phyloP scores from a whole-genome alignment of 2,329 filamentous ascomycete species.

The Aspergillus brunneoviolaceus region DNA sequence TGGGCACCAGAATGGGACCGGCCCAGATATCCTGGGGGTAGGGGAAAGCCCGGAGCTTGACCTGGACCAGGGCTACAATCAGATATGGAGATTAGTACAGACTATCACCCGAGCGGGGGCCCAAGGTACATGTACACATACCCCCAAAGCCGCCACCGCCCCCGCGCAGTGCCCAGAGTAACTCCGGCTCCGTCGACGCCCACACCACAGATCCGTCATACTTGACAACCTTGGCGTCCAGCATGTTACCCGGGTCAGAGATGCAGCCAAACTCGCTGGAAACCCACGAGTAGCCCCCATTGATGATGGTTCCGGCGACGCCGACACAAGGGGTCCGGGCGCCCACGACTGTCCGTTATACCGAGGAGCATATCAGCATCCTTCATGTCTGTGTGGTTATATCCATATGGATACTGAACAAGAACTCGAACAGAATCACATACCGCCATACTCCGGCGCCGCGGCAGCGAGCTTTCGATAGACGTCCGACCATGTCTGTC shows the following conservation, averaged over 20 bases:
- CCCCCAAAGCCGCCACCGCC: constrained; percentile 24
- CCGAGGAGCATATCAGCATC: too few species aligned
- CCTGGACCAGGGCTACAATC: constrained; percentile 2
- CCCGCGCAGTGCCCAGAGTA: constrained; percentile 43
- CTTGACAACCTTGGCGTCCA: constrained; percentile 42
- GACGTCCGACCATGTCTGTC: constrained; percentile 39
- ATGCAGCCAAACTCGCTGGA: constrained; percentile 39
- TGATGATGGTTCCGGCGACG: constrained; percentile 39
- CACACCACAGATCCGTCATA: constrained; percentile 39
- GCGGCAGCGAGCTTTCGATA: constrained; percentile 36
- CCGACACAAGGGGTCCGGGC: constrained; percentile 42
- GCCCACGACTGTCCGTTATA: constrained; percentile 25
- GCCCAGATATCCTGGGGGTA: constrained; percentile 18
- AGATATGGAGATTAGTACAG: not conserved
- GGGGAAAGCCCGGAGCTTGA: constrained; percentile 9
- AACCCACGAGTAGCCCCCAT: constrained; percentile 43
- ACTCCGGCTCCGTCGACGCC: constrained; percentile 40
- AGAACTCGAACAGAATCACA: not conserved
- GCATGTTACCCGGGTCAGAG: constrained; percentile 43
- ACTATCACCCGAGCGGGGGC: constrained; percentile 13
- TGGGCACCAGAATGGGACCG: constrained; percentile 14
- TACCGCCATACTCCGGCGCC: constrained; percentile 36
- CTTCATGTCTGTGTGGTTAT: too few species aligned
- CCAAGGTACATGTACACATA: too few species aligned
- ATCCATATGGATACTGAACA: too few species aligned